These are phyloP conservation scores for Capniomyces stellatus DNA, from an alignment of 371 early-diverging fungal genomes.

Conservation along the genomic window DNA sequence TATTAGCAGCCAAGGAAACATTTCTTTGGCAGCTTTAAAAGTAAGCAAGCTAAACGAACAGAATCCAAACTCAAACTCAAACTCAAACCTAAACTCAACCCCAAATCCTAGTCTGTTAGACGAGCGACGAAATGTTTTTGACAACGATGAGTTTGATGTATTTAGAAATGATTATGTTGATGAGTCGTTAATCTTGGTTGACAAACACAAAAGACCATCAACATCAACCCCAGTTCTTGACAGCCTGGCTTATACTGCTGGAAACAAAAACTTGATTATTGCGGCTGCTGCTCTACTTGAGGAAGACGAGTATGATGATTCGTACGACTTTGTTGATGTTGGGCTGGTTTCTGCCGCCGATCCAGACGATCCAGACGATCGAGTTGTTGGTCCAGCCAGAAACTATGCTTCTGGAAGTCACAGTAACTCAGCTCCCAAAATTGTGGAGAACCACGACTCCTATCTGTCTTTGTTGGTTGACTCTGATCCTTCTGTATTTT, in stretches of 20 bases:
- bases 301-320: slow-evolving; percentile 83
- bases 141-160: slow-evolving; percentile 83
- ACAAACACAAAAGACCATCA: slow-evolving; percentile 36
- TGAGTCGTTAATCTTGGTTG: slow-evolving; percentile 32
- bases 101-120: slow-evolving; percentile 34
- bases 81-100: slow-evolving; percentile 3
- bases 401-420: not conserved
- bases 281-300: slow-evolving; percentile 33
- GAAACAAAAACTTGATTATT: slow-evolving; percentile 23
- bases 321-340: slow-evolving; percentile 44
- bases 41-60: not conserved
- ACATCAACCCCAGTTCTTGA: not conserved
- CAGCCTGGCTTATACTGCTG: not conserved
- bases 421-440: not conserved
- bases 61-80: not conserved
- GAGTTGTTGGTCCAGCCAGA: not conserved
- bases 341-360: slow-evolving; percentile 18
- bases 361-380: not conserved
- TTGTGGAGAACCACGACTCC: not conserved
- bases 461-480: not conserved
- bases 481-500: slow-evolving; percentile 7
- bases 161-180: slow-evolving; percentile 30
- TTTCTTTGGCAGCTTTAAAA: not conserved
- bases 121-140: slow-evolving; percentile 61
- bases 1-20: slow-evolving; percentile 31